These are phyloP conservation scores for Rhodomyrtus tomentosa DNA, from an alignment of 345 rosid species.

Conservation along the genomic window DNA sequence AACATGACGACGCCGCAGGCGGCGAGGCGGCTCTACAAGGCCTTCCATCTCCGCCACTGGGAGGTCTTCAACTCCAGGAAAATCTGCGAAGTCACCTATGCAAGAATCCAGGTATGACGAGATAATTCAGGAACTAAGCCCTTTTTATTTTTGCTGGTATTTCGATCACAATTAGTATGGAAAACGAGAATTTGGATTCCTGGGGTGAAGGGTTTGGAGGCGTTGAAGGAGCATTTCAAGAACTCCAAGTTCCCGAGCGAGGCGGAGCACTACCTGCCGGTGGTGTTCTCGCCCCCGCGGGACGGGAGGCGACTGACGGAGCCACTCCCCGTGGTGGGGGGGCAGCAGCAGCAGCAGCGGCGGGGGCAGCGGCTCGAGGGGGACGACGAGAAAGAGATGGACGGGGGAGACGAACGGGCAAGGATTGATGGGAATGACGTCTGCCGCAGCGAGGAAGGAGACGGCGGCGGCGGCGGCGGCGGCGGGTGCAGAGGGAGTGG, in stretches of 20 bases:
- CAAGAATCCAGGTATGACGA: constrained; percentile 66
- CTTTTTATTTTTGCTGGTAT: background rate
- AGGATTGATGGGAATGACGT: background rate
- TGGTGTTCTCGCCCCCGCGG: constrained; percentile 73
- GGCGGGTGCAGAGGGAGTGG: constrained; percentile 1
- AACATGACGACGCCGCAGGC: constrained; percentile 91
- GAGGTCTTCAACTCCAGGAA: constrained; percentile 65
- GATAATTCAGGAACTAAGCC: background rate
- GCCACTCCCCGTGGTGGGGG: constrained; percentile 36
- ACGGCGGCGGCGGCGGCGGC: background rate
- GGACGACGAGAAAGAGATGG: background rate
- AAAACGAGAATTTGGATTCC: background rate
- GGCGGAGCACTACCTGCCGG: constrained; percentile 61
- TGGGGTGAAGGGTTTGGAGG: constrained; percentile 57
- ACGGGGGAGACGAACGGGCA: background rate
- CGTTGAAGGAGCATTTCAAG: constrained; percentile 77
- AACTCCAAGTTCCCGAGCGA: constrained; percentile 70
- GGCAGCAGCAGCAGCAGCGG: background rate
- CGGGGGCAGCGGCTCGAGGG: background rate
- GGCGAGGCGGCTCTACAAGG: constrained; percentile 63
- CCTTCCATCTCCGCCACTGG: constrained; percentile 75
- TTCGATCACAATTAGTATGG: background rate
- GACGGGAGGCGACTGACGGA: constrained; percentile 53
- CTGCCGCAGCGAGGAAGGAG: background rate
- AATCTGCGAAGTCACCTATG: constrained; percentile 86